Percentiles rank a stretch among this genome's conserved stretches.
These are phyloP conservation scores for Russula virescens DNA, from an alignment of 768 basidiomycete species.

Conservation along the genomic window DNA sequence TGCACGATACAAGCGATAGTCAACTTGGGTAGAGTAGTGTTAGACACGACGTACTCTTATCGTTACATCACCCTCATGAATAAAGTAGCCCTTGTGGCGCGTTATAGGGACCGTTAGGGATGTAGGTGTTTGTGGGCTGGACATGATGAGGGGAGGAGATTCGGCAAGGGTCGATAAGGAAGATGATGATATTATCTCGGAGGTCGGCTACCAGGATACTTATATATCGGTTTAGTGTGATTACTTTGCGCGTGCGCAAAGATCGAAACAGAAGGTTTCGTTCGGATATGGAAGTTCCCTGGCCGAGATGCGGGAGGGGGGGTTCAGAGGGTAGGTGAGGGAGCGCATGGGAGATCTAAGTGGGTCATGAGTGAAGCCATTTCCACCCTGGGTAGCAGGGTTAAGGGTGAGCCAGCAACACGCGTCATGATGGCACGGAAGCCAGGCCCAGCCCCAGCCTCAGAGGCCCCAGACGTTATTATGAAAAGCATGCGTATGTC, in stretches of 20 bases:
- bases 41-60: slow-evolving; percentile 1
- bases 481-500: slow-evolving; percentile 16
- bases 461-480: not conserved
- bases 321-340: not conserved
- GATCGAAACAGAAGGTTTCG: not conserved
- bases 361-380: slow-evolving; percentile 10
- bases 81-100: slow-evolving; percentile 13
- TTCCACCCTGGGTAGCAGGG: slow-evolving; percentile 14
- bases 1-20: slow-evolving; percentile 26
- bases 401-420: slow-evolving; percentile 3
- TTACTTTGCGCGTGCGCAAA: not conserved
- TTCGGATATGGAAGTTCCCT: slow-evolving; percentile 1
- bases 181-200: slow-evolving; percentile 1
- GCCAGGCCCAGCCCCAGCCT: slow-evolving; percentile 2
- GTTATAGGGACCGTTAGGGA: not conserved
- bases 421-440: slow-evolving; percentile 1
- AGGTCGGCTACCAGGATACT: not conserved
- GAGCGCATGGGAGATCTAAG: slow-evolving; percentile 2
- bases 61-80: slow-evolving; percentile 11
- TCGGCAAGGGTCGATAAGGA: not conserved
- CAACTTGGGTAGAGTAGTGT: not conserved
- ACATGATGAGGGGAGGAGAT: not conserved
- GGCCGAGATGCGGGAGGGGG: not conserved
- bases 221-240: slow-evolving; percentile 10
- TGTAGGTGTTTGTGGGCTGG: not conserved